Evolutionary conservation across 192 early-diverging fungal species (phyloP).

Genomic region (Linnemannia zychae): DNA sequence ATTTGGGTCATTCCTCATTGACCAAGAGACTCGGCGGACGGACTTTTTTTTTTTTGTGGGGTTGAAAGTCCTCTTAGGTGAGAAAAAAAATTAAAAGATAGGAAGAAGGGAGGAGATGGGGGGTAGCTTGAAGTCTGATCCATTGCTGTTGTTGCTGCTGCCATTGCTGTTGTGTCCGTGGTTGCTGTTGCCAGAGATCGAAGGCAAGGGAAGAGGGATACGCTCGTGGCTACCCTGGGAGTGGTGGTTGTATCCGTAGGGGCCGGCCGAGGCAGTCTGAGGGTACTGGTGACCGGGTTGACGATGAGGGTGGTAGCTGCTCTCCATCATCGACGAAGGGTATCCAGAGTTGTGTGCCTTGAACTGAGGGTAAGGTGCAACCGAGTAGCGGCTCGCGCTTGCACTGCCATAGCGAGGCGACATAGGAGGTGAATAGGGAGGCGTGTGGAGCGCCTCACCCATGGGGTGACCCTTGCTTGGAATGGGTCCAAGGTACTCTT

Average conservation of each 20-base stretch:
- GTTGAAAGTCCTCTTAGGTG: constrained; percentile 18
- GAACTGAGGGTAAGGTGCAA: constrained; percentile 41
- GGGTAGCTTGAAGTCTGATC: constrained; percentile 54
- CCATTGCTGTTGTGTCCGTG: constrained; percentile 6
- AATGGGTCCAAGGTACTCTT: constrained; percentile 20
- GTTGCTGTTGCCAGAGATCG: constrained; percentile 29
- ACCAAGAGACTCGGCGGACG: not conserved
- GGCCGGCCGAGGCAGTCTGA: not conserved
- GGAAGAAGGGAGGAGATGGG: constrained; percentile 50
- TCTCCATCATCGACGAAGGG: constrained; percentile 57
- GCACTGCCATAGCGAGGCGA: constrained; percentile 36
- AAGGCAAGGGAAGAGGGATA: constrained; percentile 46
- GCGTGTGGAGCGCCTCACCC: constrained; percentile 30
- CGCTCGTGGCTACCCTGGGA: constrained; percentile 4
- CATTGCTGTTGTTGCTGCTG: constrained; percentile 20
- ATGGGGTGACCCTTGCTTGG: constrained; percentile 13
- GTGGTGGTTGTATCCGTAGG: constrained; percentile 18
- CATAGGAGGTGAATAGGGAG: constrained; percentile 54
- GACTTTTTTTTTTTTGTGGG: constrained; percentile 29
- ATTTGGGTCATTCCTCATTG: not conserved
- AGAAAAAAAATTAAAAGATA: constrained; percentile 31
- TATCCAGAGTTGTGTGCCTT: constrained; percentile 18
- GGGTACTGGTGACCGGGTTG: constrained; percentile 25
- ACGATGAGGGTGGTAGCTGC: constrained; percentile 40
- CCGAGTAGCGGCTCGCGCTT: constrained; percentile 23